Evolutionary conservation across 768 basidiomycete species (phyloP).

Genomic region (Boletus coccyginus): DNA sequence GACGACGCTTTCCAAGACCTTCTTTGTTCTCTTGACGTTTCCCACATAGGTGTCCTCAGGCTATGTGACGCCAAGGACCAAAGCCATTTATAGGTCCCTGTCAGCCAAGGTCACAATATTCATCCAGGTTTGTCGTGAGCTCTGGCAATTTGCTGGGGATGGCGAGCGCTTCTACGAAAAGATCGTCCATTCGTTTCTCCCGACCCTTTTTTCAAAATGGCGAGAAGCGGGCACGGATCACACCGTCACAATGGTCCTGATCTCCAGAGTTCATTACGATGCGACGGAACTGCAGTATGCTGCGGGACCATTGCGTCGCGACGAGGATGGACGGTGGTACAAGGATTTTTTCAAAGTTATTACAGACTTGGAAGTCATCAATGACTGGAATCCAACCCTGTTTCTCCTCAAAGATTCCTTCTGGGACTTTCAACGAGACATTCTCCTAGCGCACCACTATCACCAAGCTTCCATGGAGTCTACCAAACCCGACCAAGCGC

Average conservation of each 20-base stretch:
- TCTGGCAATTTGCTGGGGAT: constrained; percentile 96
- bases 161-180: constrained; percentile 97
- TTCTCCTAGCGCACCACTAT: constrained; percentile 86
- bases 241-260: constrained; percentile 89
- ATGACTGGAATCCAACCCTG: constrained; percentile 86
- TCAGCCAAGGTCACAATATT: constrained; percentile 92
- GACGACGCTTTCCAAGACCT: not conserved
- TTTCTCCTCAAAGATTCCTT: constrained; percentile 86
- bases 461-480: constrained; percentile 62
- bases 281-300: constrained; percentile 76
- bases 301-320: constrained; percentile 72
- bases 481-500: constrained; percentile 46
- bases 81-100: constrained; percentile 83
- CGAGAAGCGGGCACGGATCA: constrained; percentile 83
- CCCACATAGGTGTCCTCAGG: constrained; percentile 72
- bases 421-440: constrained; percentile 89
- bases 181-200: constrained; percentile 95
- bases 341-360: constrained; percentile 98
- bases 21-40: constrained; percentile 1
- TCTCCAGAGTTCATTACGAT: constrained; percentile 91
- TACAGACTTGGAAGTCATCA: constrained; percentile 84
- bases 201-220: constrained; percentile 85
- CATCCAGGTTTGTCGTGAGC: constrained; percentile 93
- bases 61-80: constrained; percentile 77
- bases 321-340: constrained; percentile 79